Conservation (phyloP, 257 asterid genomes). For the Fraxinus anomala region DNA sequence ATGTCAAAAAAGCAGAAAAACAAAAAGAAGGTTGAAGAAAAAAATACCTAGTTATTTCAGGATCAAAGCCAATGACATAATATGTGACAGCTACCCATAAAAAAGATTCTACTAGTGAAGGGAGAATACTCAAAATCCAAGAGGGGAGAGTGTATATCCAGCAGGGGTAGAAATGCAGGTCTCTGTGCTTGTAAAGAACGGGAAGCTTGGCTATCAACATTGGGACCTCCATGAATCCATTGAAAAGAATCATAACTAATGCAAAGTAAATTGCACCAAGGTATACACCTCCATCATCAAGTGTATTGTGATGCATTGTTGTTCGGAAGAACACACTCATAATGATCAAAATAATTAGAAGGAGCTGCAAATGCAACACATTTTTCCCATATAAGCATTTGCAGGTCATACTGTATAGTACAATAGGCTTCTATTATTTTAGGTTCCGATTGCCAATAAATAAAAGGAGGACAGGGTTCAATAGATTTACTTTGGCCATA, state of each 20-base stretch:
- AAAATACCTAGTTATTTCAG: slow-evolving; percentile 65
- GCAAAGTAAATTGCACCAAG: slow-evolving; percentile 86
- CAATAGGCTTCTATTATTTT: neutral
- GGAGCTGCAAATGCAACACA: slow-evolving; percentile 58
- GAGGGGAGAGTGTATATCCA: slow-evolving; percentile 89
- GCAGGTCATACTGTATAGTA: slow-evolving; percentile 4
- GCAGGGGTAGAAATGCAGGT: slow-evolving; percentile 77
- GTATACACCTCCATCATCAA: slow-evolving; percentile 73
- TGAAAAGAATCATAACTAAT: slow-evolving; percentile 76
- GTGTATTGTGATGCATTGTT: slow-evolving; percentile 57
- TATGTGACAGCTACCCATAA: slow-evolving; percentile 82
- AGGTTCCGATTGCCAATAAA: slow-evolving; percentile 10
- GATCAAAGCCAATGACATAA: slow-evolving; percentile 87
- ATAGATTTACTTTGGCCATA: neutral
- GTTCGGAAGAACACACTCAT: slow-evolving; percentile 91
- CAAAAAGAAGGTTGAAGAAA: neutral
- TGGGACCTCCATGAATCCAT: slow-evolving; percentile 84
- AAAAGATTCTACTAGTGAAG: slow-evolving; percentile 66
- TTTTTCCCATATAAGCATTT: slow-evolving; percentile 7
- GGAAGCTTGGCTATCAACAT: slow-evolving; percentile 84
- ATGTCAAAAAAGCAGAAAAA: slow-evolving; percentile 1
- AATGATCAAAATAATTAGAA: slow-evolving; percentile 57
- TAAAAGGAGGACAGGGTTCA: slow-evolving; percentile 6
- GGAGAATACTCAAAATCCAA: slow-evolving; percentile 79
- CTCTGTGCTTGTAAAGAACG: slow-evolving; percentile 85